These are phyloP conservation scores for Daldinia decipiens DNA, from an alignment of 495 filamentous ascomycete genomes.

Conservation along the genomic window DNA sequence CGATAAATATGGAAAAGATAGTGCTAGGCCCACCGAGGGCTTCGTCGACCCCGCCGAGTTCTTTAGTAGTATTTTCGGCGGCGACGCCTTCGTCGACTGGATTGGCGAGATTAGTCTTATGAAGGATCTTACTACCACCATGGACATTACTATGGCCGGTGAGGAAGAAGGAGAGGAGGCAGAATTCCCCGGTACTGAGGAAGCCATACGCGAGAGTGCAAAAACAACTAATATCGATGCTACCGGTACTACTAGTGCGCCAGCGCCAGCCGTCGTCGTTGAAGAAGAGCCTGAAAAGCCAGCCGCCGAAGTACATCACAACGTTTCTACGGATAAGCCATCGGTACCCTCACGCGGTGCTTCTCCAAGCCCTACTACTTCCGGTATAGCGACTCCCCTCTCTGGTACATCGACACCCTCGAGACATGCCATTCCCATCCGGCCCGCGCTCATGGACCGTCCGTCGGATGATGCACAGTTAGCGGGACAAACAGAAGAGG, in stretches of 20 bases:
- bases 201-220: conserved; percentile 59
- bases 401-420: conserved; percentile 60
- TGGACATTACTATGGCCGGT: conserved; percentile 86
- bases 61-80: conserved; percentile 98
- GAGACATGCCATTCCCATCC: conserved; percentile 68
- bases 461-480: conserved; percentile 85
- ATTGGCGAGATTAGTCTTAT: conserved; percentile 93
- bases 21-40: conserved; percentile 83
- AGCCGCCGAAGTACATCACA: conserved; percentile 31
- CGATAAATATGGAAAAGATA: conserved; percentile 96
- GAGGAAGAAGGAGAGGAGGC: conserved; percentile 72
- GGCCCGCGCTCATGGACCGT: conserved; percentile 87
- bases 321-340: conserved; percentile 35
- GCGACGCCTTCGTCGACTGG: conserved; percentile 91
- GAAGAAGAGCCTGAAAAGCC: conserved; percentile 54
- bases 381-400: conserved; percentile 58
- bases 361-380: conserved; percentile 61
- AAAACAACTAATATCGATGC: conserved; percentile 45
- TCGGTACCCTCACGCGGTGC: conserved; percentile 45
- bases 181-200: conserved; percentile 47
- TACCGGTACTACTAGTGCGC: conserved; percentile 34
- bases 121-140: conserved; percentile 88
- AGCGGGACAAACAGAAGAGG: conserved; percentile 74
- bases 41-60: conserved; percentile 98
- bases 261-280: conserved; percentile 54